Evolutionary conservation across 208 protist genomes (phyloP), one percentile per base, ranked within the genome.

Genomic region (Blechomonas ayalai): DNA sequence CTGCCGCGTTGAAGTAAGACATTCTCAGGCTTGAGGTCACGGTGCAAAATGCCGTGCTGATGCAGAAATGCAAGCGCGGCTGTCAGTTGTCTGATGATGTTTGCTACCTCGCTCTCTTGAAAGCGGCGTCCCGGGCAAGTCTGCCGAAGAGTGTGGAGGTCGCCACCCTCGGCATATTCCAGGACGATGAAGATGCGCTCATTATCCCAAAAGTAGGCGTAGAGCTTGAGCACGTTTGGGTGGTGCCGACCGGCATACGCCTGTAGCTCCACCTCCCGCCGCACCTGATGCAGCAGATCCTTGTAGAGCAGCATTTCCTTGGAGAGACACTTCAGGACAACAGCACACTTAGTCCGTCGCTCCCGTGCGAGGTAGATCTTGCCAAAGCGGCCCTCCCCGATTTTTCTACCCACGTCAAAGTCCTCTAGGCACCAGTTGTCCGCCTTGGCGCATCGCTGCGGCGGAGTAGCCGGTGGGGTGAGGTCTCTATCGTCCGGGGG

Each of bases 231-330:
- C 25, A 99, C 89, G 50, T 99, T 95, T 9, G 67, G 52, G 59
- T 98, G 92, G 25, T 79, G 80, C 20, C 68, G 63, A 5, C 56
- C 62, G 10, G 59, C 50, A 22, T 97, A 90, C 8, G 84, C 74
- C 61, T 99, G 97, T 22, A 99, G 97, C 39, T 98, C 96, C 41
- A 98, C 92, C 54, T 98, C 97, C 5, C 92, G 61, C 31, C 77
- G 43, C 13, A 99, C 43, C 59, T 98, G 95, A 32, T 90, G 67
- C 22, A 79, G 28, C 7, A 98, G 63, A n/a, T 67, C 46, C 37
- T 70, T 55, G 29, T 48, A 54, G 32, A 64, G 55, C 12, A 79
- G 47, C 55, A 53, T 53, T 12, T 71, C 64, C 27, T 72, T 71
- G 7, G 48, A 54, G 13, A 81, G 15, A 25, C 59, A 74, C 47